Evolutionary conservation across 2,329 filamentous ascomycete genomes (phyloP).

Genomic region (Ophiostoma ulmi): DNA sequence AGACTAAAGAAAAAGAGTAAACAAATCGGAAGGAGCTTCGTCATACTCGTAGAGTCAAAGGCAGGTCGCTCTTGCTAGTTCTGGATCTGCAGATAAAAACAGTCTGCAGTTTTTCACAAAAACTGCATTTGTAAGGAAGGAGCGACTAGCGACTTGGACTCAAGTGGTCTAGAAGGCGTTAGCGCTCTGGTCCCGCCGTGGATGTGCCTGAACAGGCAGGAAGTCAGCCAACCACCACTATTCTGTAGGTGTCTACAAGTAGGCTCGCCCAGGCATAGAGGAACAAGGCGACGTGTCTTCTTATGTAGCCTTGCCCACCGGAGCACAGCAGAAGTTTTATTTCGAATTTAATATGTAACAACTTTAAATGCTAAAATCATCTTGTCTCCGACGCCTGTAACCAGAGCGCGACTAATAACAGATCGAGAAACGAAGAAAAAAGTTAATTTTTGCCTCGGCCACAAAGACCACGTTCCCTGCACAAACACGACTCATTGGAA

Average conservation of each 20-base stretch:
- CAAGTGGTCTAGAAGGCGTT: conserved; percentile 6
- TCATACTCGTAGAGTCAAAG: background rate
- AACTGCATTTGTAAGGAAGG: conserved; percentile 15
- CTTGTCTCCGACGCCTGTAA: background rate
- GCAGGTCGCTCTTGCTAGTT: background rate
- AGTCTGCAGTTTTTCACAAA: conserved; percentile 13
- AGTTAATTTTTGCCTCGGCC: background rate
- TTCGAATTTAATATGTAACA: background rate
- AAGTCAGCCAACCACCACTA: conserved; percentile 3
- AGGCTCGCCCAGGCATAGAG: background rate
- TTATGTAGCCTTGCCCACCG: conserved; percentile 6
- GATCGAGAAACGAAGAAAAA: conserved; percentile 13
- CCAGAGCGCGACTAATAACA: background rate
- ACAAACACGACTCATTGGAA: conserved; percentile 17
- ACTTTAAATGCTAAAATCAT: background rate
- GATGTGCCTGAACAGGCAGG: conserved; percentile 12
- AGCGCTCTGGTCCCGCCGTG: conserved; percentile 7
- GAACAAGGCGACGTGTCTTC: conserved; percentile 15
- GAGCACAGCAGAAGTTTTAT: background rate
- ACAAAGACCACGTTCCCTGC: conserved; percentile 17
- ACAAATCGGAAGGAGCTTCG: background rate
- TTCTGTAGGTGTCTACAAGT: background rate
- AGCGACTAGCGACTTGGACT: background rate
- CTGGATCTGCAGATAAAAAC: background rate
- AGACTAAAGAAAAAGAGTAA: background rate